These are phyloP conservation scores for Fraxinus baroniana DNA, from an alignment of 305 asterid genomes.

Conservation along the genomic window DNA sequence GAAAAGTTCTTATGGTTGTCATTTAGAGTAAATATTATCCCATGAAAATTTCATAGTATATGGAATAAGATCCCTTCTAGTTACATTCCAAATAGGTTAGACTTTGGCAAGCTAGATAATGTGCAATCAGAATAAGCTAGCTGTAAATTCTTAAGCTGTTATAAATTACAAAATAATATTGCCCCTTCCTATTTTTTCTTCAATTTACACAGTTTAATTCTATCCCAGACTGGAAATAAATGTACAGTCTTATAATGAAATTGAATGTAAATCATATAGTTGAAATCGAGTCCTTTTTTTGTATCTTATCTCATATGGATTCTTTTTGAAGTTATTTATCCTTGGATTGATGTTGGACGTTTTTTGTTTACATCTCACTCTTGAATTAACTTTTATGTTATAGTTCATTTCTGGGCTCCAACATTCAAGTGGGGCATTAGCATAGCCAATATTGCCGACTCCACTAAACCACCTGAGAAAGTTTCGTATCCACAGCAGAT, in stretches of 20 bases:
- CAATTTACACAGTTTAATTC: neutral
- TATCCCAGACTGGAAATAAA: neutral
- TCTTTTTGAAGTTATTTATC: neutral
- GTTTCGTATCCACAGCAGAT: constrained; percentile 68
- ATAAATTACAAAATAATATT: neutral
- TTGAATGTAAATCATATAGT: neutral
- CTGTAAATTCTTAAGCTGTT: neutral
- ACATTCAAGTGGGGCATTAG: constrained; percentile 83
- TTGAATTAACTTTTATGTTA: constrained; percentile 2
- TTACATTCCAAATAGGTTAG: neutral
- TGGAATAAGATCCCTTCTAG: neutral
- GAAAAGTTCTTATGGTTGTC: neutral
- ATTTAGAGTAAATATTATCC: neutral
- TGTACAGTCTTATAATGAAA: neutral
- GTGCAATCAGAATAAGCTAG: neutral
- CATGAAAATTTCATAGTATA: neutral
- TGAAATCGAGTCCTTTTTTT: neutral
- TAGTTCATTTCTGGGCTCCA: constrained; percentile 86
- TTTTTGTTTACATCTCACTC: neutral
- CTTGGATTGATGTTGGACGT: constrained; percentile 7
- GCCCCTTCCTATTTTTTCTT: neutral
- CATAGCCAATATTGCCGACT: constrained; percentile 71
- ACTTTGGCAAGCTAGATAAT: neutral
- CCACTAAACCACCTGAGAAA: constrained; percentile 65
- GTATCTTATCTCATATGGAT: neutral